Evolutionary conservation across 371 early-diverging fungal species (phyloP).

Genomic region (Basidiobolus meristosporus): DNA sequence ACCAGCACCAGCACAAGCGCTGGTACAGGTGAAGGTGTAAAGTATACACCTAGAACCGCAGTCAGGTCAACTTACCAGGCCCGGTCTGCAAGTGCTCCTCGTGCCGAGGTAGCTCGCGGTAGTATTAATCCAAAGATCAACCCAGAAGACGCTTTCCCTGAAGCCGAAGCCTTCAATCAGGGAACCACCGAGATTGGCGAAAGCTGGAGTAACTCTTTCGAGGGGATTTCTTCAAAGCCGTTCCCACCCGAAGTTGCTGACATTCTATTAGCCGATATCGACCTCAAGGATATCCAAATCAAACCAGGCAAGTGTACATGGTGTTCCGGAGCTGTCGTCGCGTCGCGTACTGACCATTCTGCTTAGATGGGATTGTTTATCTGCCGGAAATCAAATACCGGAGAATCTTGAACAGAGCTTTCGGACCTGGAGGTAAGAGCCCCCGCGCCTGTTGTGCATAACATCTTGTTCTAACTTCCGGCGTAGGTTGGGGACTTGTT

Average conservation of each 20-base stretch:
- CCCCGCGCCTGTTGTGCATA: neutral
- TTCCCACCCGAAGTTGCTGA: constrained; percentile 51
- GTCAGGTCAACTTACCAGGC: no score
- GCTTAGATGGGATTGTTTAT: constrained; percentile 73
- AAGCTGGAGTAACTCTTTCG: constrained; percentile 53
- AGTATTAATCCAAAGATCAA: no score
- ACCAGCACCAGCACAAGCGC: no score
- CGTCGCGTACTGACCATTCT: neutral
- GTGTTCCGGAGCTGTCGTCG: neutral
- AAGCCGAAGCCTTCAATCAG: no score
- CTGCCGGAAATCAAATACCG: constrained; percentile 94
- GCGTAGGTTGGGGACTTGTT: constrained; percentile 62
- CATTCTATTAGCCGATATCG: constrained; percentile 49
- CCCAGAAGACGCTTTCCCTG: no score
- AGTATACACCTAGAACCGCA: no score
- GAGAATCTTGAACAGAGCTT: constrained; percentile 79
- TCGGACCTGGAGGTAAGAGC: constrained; percentile 81
- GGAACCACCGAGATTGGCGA: constrained; percentile 3
- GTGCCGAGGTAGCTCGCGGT: no score
- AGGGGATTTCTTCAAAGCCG: constrained; percentile 46
- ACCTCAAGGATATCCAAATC: constrained; percentile 66
- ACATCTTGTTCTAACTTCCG: neutral
- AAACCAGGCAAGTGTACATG: constrained; percentile 49
- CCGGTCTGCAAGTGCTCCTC: no score
- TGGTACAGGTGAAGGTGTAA: no score